A percentile compares a stretch with the other conserved stretches of the same genome.
phyloP scores from a whole-genome alignment of 2,329 filamentous ascomycete genomes.

The Cladosporium sp. region DNA sequence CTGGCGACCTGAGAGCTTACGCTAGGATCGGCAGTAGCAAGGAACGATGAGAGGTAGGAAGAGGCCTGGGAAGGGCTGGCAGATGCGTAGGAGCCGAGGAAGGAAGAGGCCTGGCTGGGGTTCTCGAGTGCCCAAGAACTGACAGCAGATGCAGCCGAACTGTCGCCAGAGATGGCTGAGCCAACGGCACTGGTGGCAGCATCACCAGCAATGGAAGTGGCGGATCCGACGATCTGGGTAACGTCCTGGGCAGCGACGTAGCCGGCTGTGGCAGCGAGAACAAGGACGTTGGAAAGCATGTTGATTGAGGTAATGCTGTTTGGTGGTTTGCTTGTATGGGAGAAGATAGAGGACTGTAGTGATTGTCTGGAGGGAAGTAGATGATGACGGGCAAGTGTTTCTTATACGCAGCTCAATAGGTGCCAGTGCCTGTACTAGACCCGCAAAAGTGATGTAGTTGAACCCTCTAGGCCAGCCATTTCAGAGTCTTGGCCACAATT shows the following conservation, averaged over 20 bases:
- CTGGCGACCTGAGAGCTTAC: constrained; percentile 5
- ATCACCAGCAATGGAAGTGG: neutral
- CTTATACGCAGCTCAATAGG: constrained; percentile 8
- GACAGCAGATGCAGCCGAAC: neutral
- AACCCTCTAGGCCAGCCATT: neutral
- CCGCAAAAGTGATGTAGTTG: constrained; percentile 11
- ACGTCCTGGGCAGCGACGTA: constrained; percentile 11
- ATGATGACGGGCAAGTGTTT: constrained; percentile 4
- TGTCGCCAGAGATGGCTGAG: neutral
- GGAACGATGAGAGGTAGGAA: neutral
- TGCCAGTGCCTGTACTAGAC: constrained; percentile 1
- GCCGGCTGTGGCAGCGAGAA: constrained; percentile 4
- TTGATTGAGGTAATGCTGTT: neutral
- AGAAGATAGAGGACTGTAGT: neutral
- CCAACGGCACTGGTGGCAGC: neutral
- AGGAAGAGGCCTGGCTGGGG: constrained; percentile 4
- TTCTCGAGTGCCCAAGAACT: neutral
- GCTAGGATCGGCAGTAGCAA: constrained; percentile 6
- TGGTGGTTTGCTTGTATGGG: neutral
- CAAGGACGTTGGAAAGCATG: neutral
- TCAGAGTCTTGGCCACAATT: neutral
- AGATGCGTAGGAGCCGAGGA: neutral
- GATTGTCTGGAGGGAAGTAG: constrained; percentile 3
- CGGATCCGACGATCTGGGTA: neutral
- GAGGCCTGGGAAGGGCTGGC: constrained; percentile 3